A percentile compares a stretch with the other conserved stretches of the same genome.
Evolutionary conservation across 176 grass and related monocot genomes (phyloP).

Genomic region (Calamus simplicifolius): DNA sequence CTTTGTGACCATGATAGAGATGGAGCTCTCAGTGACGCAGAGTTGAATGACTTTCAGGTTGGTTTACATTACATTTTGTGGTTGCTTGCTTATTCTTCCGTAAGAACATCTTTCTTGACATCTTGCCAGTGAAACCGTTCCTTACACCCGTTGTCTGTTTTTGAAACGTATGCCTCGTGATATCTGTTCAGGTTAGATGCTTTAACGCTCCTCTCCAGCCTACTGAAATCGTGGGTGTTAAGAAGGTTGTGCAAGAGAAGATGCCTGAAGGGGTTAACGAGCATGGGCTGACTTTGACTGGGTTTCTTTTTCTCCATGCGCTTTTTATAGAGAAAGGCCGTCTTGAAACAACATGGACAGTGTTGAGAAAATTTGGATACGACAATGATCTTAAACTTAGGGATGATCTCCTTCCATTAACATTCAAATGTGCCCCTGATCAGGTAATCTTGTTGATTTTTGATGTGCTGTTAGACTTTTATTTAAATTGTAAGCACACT

Average conservation of each 20-base stretch:
- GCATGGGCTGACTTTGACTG: constrained; percentile 77
- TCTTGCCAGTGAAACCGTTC: too few species aligned
- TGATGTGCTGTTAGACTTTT: constrained; percentile 9
- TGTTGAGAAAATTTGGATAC: constrained; percentile 94
- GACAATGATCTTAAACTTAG: constrained; percentile 93
- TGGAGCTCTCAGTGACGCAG: constrained; percentile 82
- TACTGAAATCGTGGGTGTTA: constrained; percentile 82
- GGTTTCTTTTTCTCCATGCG: constrained; percentile 91
- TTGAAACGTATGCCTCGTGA: too few species aligned
- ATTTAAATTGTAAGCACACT: neutral
- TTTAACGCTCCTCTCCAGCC: constrained; percentile 89
- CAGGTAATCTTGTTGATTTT: constrained; percentile 48
- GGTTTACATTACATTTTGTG: neutral
- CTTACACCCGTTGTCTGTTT: too few species aligned
- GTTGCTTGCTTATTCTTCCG: neutral
- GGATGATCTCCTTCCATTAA: constrained; percentile 70
- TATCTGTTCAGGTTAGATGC: constrained; percentile 60
- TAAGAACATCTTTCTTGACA: too few species aligned
- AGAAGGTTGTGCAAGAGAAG: constrained; percentile 97
- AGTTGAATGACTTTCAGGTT: constrained; percentile 98
- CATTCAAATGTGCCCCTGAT: constrained; percentile 80
- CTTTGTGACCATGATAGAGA: constrained; percentile 83
- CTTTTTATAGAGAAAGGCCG: constrained; percentile 98
- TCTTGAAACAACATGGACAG: constrained; percentile 95
- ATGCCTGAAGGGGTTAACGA: constrained; percentile 91